Percentiles rank a stretch among this genome's conserved stretches.
Evolutionary conservation across 1,284 basidiomycete genomes (phyloP).

Genomic region (Inonotus obliquus): DNA sequence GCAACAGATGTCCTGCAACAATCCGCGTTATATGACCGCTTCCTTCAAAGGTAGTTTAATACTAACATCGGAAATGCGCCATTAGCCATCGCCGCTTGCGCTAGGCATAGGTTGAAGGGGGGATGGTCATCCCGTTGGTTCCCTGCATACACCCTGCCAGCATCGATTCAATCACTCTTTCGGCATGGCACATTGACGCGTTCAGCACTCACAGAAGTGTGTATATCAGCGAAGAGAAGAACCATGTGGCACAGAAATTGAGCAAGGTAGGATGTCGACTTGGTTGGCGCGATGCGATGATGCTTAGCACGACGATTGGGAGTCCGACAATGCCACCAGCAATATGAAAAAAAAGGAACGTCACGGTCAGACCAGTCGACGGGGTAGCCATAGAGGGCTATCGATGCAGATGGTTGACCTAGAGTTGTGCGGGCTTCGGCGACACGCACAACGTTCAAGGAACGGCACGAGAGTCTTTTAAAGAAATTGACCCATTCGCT

Average conservation of each 20-base stretch:
- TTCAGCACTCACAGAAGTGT: slow-evolving; percentile 13
- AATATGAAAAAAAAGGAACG: slow-evolving; percentile 19
- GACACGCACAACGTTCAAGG: background rate
- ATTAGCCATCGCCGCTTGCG: slow-evolving; percentile 20
- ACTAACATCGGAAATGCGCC: slow-evolving; percentile 19
- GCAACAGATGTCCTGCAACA: slow-evolving; percentile 18
- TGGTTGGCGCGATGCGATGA: slow-evolving; percentile 16
- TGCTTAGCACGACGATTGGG: slow-evolving; percentile 16
- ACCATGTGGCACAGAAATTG: slow-evolving; percentile 20
- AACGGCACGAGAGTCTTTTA: background rate
- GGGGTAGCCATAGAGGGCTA: slow-evolving; percentile 12
- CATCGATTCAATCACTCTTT: background rate
- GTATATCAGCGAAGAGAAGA: slow-evolving; percentile 17
- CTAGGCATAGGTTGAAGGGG: slow-evolving; percentile 14
- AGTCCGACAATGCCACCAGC: slow-evolving; percentile 19
- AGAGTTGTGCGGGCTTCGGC: slow-evolving; percentile 10
- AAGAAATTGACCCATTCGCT: slow-evolving; percentile 1
- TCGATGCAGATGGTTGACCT: background rate
- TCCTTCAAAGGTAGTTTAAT: background rate
- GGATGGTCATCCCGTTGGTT: slow-evolving; percentile 16
- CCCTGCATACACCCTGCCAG: slow-evolving; percentile 13
- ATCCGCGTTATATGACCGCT: background rate
- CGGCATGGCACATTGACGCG: background rate
- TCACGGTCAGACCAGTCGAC: slow-evolving; percentile 10
- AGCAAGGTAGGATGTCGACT: slow-evolving; percentile 19